Base-by-base conservation (phyloP, 176 grass and related monocot species). In the Zoysia japonica region DNA sequence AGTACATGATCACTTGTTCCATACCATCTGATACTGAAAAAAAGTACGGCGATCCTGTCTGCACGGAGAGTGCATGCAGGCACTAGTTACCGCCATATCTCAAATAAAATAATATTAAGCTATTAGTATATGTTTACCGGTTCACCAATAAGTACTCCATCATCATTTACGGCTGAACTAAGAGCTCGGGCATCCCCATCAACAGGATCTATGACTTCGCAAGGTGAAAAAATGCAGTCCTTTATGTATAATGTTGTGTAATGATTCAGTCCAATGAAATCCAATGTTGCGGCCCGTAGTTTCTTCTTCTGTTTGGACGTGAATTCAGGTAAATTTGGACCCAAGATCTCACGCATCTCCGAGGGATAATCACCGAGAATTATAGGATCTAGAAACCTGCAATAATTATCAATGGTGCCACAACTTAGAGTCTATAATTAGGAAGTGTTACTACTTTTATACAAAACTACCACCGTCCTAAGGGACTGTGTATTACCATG, bases 221-320 rank as follows among this genome's bases (percentile, higher is more conserved):
- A 96, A 2, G 63, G 11, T 12, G 87, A 92, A 19, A 82, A 28
- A 28, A 28, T 96, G 66, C 90, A 96, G 50, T 96, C 93, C 64
- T 88, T 85, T 38, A 75, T 2, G 49, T 96, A 96, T 7, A 1
- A 3, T 46, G 78, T 68, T 0, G 88, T 73, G 38, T 92, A 92
- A 39, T 96, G 93, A 86, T 92, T 92, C 19, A 96, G 37, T 47
- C 90, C 93, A 39, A 96, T 87, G 72, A 92, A 96, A 65, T 96
- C 90, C 55, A 88, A 59, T 82, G 88, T 96, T 19, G 66, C 63
- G 16, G 50, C 53, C 44, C 76, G 66, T 10, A 92, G 59, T 47
- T 78, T 81, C 40, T 86, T 73, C 71, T 90, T 82, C 16, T 92
- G 77, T 68, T 86, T 63, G 5, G 20, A 50, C 57, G 93, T 88